These are phyloP conservation scores for Aphanoascus verrucosus DNA, from an alignment of 2,329 filamentous ascomycete genomes.

Conservation along the genomic window DNA sequence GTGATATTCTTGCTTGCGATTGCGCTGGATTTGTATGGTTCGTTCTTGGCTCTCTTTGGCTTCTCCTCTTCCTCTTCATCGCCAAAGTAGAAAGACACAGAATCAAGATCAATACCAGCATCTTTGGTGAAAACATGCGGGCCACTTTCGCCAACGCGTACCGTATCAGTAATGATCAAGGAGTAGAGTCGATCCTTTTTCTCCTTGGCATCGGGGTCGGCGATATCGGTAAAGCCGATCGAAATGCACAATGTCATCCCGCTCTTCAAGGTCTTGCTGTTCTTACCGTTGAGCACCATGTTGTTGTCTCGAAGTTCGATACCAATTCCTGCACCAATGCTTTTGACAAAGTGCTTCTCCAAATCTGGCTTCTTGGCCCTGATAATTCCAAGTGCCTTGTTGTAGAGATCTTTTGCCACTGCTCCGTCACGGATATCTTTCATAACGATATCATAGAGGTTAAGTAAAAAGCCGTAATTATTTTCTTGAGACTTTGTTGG, in stretches of 20 bases:
- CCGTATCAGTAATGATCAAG: slow-evolving; percentile 81
- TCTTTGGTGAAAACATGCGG: slow-evolving; percentile 86
- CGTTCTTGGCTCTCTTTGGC: slow-evolving; percentile 71
- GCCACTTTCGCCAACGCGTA: slow-evolving; percentile 61
- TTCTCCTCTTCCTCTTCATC: slow-evolving; percentile 76
- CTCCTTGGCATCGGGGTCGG: slow-evolving; percentile 76
- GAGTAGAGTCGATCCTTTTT: slow-evolving; percentile 85
- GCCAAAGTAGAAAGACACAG: slow-evolving; percentile 97
- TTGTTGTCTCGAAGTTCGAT: slow-evolving; percentile 81
- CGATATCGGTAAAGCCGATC: slow-evolving; percentile 79
- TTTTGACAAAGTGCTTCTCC: slow-evolving; percentile 90
- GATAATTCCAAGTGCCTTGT: slow-evolving; percentile 69
- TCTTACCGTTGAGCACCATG: slow-evolving; percentile 78
- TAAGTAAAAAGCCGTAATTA: slow-evolving; percentile 80
- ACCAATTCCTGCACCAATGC: slow-evolving; percentile 81
- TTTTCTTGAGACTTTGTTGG: slow-evolving; percentile 92
- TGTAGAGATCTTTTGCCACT: slow-evolving; percentile 78
- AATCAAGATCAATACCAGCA: slow-evolving; percentile 80
- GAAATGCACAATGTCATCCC: slow-evolving; percentile 94
- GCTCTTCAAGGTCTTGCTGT: slow-evolving; percentile 69
- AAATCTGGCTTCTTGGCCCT: slow-evolving; percentile 88
- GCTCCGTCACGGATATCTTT: slow-evolving; percentile 84
- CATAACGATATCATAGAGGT: slow-evolving; percentile 78
- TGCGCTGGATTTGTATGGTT: slow-evolving; percentile 69
- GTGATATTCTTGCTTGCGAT: slow-evolving; percentile 93